A percentile compares a stretch with the other conserved stretches of the same genome.
Evolutionary conservation across 371 early-diverging fungal genomes (phyloP).

Genomic region (Smittium mucronatum): DNA sequence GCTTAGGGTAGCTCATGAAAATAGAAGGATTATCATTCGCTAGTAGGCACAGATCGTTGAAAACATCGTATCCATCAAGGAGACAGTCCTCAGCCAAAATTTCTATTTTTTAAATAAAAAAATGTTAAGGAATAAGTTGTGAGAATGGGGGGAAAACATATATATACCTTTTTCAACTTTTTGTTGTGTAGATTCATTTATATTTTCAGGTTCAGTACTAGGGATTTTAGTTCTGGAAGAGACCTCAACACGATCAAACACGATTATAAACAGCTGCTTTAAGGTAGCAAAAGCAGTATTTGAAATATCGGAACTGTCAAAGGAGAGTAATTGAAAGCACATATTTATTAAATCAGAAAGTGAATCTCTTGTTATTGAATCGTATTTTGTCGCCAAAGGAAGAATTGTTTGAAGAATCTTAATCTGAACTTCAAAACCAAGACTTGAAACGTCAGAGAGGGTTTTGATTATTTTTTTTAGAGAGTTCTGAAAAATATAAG

Average conservation of each 20-base stretch:
- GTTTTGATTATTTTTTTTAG: slow-evolving; percentile 53
- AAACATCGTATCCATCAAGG: slow-evolving; percentile 60
- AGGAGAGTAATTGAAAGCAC: slow-evolving; percentile 71
- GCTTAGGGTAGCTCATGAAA: slow-evolving; percentile 46
- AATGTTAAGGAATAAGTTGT: too few relatives aligned
- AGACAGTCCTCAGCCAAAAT: background rate
- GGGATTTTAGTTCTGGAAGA: too few relatives aligned
- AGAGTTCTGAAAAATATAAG: slow-evolving; percentile 21
- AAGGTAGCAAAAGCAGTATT: slow-evolving; percentile 92
- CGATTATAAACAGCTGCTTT: slow-evolving; percentile 77
- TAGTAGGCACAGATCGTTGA: slow-evolving; percentile 69
- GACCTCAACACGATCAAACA: slow-evolving; percentile 82
- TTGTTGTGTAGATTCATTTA: too few relatives aligned
- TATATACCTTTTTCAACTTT: background rate
- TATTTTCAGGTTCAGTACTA: too few relatives aligned
- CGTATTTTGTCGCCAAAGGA: slow-evolving; percentile 75
- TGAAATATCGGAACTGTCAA: slow-evolving; percentile 57
- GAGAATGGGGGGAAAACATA: background rate
- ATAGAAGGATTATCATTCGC: slow-evolving; percentile 50
- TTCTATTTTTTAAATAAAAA: too few relatives aligned
- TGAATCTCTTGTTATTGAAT: slow-evolving; percentile 59
- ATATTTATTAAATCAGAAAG: slow-evolving; percentile 76
- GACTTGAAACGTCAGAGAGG: slow-evolving; percentile 52
- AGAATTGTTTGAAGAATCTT: slow-evolving; percentile 84
- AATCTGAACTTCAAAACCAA: slow-evolving; percentile 78